phyloP scores from a whole-genome alignment of 768 basidiomycete species.

The Mycena floridula region DNA sequence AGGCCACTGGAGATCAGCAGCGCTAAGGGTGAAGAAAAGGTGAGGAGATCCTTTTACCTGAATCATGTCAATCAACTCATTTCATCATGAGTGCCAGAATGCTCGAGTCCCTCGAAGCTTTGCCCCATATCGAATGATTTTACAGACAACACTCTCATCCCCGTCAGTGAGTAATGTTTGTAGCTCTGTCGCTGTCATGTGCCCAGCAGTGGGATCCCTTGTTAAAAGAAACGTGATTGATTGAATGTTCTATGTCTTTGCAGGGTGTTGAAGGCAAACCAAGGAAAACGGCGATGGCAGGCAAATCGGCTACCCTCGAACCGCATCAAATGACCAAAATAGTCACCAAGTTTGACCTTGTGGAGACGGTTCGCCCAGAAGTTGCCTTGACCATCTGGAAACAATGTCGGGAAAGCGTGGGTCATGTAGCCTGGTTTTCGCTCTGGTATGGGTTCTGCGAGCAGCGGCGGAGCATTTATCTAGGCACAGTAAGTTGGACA shows the following conservation, averaged over 20 bases:
- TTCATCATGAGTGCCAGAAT: neutral
- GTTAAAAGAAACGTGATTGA: neutral
- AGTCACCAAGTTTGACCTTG: neutral
- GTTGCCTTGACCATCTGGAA: constrained; percentile 3
- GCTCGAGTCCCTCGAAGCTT: constrained; percentile 1
- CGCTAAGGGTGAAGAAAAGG: neutral
- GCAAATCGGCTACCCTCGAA: constrained; percentile 5
- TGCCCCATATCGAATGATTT: constrained; percentile 3
- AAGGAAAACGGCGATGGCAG: constrained; percentile 1
- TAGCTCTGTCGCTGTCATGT: neutral
- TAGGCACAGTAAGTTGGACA: neutral
- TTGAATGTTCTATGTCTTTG: constrained; percentile 2
- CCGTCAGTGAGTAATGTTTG: neutral
- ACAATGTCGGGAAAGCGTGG: constrained; percentile 3
- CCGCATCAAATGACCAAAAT: constrained; percentile 2
- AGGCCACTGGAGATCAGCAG: neutral
- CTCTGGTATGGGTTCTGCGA: neutral
- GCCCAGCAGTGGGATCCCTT: neutral
- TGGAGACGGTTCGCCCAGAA: neutral
- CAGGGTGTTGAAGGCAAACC: constrained; percentile 3
- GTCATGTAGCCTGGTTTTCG: neutral
- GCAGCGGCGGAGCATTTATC: neutral
- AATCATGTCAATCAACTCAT: constrained; percentile 1
- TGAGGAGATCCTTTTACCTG: neutral
- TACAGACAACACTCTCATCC: neutral